phyloP scores from a whole-genome alignment of 441 rosid genomes.

The Croton setiger region DNA sequence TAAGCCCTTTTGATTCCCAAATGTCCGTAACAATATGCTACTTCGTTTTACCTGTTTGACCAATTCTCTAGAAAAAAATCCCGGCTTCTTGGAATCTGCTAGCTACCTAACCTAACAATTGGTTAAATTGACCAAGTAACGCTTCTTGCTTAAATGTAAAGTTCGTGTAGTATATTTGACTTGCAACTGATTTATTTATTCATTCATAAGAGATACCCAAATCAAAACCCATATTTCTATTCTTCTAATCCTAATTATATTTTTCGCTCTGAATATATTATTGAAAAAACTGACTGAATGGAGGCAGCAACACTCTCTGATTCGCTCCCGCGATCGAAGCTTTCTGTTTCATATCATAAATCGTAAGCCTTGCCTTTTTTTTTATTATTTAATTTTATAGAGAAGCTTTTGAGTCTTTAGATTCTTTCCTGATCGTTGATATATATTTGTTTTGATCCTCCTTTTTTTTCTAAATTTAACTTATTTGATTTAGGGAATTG shows the following conservation, averaged over 20 bases:
- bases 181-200: neutral
- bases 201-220: neutral
- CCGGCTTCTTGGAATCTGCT: neutral
- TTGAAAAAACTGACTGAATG: constrained; percentile 18
- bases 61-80: no score
- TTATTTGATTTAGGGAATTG: neutral
- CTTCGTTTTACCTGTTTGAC: no score
- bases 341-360: constrained; percentile 19
- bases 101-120: neutral
- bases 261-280: neutral
- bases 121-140: constrained; percentile 7
- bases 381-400: neutral
- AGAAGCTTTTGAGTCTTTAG: neutral
- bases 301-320: constrained; percentile 24
- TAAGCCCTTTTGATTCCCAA: no score
- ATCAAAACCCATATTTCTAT: neutral
- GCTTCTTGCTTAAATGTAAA: no score
- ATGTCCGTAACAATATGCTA: no score
- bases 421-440: neutral
- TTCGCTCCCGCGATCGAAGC: constrained; percentile 12
- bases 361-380: constrained; percentile 6
- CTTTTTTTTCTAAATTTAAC: neutral
- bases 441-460: neutral
- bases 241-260: neutral
- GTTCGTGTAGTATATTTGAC: neutral